phyloP scores from a whole-genome alignment of 805 yeast genomes.

The Candida maesae region DNA sequence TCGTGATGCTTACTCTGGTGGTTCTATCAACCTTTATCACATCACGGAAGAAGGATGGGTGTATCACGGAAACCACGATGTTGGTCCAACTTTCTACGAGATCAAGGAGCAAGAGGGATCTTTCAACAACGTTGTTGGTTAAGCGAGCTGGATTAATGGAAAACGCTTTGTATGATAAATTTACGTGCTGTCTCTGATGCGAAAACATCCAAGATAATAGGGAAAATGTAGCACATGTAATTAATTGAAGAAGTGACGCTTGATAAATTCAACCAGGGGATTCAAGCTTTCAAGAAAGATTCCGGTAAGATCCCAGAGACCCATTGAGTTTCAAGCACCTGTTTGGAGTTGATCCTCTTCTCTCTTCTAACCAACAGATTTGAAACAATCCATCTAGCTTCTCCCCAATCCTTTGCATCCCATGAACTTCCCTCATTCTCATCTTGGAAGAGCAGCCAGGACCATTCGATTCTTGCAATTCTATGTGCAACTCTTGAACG shows the following conservation, averaged over 20 bases:
- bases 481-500: constrained; percentile 72
- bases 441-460: constrained; percentile 57
- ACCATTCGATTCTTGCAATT: constrained; percentile 91
- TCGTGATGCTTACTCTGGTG: constrained; percentile 98
- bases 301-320: constrained; percentile 20
- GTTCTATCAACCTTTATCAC: constrained; percentile 89
- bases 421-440: constrained; percentile 23
- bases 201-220: too few relatives aligned
- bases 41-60: constrained; percentile 93
- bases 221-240: too few relatives aligned
- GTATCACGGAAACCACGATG: constrained; percentile 93
- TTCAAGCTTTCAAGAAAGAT: constrained; percentile 3
- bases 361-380: constrained; percentile 47
- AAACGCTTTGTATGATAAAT: not conserved
- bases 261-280: too few relatives aligned
- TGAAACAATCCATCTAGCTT: constrained; percentile 49
- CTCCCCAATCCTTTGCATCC: constrained; percentile 35
- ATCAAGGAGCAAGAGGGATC: constrained; percentile 84
- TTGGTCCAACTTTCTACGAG: constrained; percentile 88
- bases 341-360: constrained; percentile 34
- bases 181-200: too few relatives aligned
- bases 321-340: constrained; percentile 36
- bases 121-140: constrained; percentile 66
- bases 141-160: too few relatives aligned
- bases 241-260: too few relatives aligned